A percentile compares a stretch with the other conserved stretches of the same genome.
Conservation (phyloP, 306 rosid species). For the Malus asiatica region DNA sequence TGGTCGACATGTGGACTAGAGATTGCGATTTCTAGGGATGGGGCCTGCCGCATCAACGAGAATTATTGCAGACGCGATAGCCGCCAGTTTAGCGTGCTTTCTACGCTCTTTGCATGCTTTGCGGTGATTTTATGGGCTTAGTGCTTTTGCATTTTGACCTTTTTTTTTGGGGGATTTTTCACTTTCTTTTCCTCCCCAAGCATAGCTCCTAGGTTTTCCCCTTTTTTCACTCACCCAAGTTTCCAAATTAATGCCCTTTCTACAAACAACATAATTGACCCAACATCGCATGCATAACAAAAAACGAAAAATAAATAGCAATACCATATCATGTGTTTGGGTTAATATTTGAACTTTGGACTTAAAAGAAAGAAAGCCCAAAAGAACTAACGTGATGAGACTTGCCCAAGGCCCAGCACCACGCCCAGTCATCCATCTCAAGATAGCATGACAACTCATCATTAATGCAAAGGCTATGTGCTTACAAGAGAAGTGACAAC, state of each 20-base stretch:
- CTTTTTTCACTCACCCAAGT: not conserved
- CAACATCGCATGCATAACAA: too few species aligned
- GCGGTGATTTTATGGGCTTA: not conserved
- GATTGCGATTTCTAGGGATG: not conserved
- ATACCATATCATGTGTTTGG: too few species aligned
- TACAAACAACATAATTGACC: too few species aligned
- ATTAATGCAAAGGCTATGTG: too few species aligned
- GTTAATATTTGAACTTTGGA: too few species aligned
- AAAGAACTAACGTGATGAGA: too few species aligned
- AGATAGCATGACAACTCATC: too few species aligned
- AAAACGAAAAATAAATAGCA: too few species aligned
- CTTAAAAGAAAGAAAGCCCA: too few species aligned
- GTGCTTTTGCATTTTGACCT: not conserved
- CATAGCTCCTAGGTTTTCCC: not conserved
- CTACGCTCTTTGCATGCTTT: not conserved
- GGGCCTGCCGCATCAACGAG: constrained; percentile 14
- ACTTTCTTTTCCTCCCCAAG: not conserved
- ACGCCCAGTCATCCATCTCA: too few species aligned
- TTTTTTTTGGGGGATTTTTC: not conserved
- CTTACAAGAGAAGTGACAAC: too few species aligned
- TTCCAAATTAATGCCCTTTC: not conserved
- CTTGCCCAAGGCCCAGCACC: too few species aligned
- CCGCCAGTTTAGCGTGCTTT: constrained; percentile 34
- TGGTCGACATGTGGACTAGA: constrained; percentile 5
- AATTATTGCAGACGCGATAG: constrained; percentile 19